Evolutionary conservation across 345 rosid species (phyloP).

Genomic region (Alliaria petiolata): DNA sequence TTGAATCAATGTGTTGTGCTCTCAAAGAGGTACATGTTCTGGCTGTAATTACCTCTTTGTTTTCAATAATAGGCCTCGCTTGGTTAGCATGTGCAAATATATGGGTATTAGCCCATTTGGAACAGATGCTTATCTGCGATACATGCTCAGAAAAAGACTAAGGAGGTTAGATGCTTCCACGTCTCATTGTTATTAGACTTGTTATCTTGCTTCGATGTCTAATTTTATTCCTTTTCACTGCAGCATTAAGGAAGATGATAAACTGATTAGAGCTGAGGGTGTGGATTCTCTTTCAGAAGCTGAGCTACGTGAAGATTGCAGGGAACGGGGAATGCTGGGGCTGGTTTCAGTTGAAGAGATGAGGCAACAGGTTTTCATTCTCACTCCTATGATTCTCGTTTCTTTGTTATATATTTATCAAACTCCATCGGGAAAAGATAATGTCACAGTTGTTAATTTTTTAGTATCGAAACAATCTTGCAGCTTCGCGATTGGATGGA

Average conservation of each 20-base stretch:
- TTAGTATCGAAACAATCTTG: conserved; percentile 19
- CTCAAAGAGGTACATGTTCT: conserved; percentile 1
- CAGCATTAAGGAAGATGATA: conserved; percentile 74
- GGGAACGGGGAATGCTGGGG: conserved; percentile 76
- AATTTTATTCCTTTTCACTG: neutral
- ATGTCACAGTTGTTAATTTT: neutral
- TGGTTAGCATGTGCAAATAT: conserved; percentile 71
- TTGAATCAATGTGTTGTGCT: neutral
- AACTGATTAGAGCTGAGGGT: conserved; percentile 61
- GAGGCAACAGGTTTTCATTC: conserved; percentile 61
- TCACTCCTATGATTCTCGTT: neutral
- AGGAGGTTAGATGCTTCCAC: conserved; percentile 44
- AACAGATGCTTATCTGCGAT: conserved; percentile 68
- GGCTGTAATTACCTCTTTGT: neutral
- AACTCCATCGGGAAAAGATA: neutral
- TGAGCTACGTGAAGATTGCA: conserved; percentile 76
- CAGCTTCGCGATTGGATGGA: conserved; percentile 91
- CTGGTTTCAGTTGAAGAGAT: conserved; percentile 62
- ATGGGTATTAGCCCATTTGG: conserved; percentile 74
- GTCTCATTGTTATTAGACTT: conserved; percentile 11
- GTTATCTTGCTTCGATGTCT: neutral
- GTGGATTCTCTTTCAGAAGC: conserved; percentile 68
- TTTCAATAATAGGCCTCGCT: conserved; percentile 48
- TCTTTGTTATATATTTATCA: conserved; percentile 4
- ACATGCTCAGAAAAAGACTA: conserved; percentile 66